phyloP scores from a whole-genome alignment of 2,329 filamentous ascomycete genomes.

The Botrytis galanthina region DNA sequence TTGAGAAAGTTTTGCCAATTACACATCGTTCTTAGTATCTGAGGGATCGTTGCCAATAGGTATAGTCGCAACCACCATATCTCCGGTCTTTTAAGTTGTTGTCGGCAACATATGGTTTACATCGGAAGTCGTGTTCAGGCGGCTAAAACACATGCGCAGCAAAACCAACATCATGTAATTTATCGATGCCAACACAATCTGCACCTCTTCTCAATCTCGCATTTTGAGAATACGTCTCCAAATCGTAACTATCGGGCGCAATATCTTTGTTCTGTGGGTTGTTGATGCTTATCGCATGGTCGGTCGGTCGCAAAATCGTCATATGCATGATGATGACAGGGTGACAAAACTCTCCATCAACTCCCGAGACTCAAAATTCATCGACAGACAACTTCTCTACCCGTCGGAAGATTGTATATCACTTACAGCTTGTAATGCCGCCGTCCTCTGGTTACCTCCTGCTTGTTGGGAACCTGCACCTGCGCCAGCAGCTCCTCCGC shows the following conservation, averaged over 20 bases:
- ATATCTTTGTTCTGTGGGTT: neutral
- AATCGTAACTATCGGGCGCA: neutral
- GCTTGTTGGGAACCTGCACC: conserved; percentile 44
- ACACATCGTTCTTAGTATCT: neutral
- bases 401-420: conserved; percentile 24
- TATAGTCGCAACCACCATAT: neutral
- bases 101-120: no score
- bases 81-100: neutral
- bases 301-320: conserved; percentile 14
- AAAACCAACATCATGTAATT: conserved; percentile 17
- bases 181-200: conserved; percentile 10
- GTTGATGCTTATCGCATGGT: neutral
- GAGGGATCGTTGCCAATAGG: neutral
- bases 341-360: conserved; percentile 15
- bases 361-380: conserved; percentile 25
- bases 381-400: conserved; percentile 18
- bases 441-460: conserved; percentile 58
- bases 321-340: conserved; percentile 19
- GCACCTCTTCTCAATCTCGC: neutral
- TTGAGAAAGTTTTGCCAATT: neutral
- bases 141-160: conserved; percentile 28
- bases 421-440: conserved; percentile 81
- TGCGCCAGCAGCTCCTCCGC: conserved; percentile 32
- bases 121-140: neutral
- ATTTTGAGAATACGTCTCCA: neutral